Evolutionary conservation across 2,329 filamentous ascomycete genomes (phyloP), one percentile per base, ranked within the genome.

Genomic region (Fusarium phyllophilum): DNA sequence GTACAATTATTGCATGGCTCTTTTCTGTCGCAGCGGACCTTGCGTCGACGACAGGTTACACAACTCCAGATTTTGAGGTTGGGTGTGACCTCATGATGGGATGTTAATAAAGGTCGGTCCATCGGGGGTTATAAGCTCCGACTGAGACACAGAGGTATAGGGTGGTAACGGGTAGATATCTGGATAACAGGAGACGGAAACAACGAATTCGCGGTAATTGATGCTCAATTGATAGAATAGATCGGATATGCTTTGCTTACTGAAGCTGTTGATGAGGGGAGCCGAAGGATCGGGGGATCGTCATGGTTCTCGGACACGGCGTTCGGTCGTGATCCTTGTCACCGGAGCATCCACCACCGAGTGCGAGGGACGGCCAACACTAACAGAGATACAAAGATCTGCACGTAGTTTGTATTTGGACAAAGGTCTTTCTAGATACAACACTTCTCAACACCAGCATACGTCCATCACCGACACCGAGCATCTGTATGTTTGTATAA

Each of bases 21-120:
- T 41, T 72, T 68, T 62, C 80, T 75, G 24, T 81, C 80, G 46
- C 80, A 81, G 8, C 74, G 76, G 15, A 80, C 59, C 39, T 81
- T 81, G 60, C 79, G 79, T 2, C 78, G 78, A 20, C 80, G 77
- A 48, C 80, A 81, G 29, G 75, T 76, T 33, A 81, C 72, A 49
- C 80, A 81, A 68, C 78, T 81, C 80, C 80, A 81, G 62, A 78
- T 77, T 17, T 74, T 78, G 54, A 80, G 74, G n/a, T 29, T 68
- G 34, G 39, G 2, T 20, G 61, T 42, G 59, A 51, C 44, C 46
- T 62, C 51, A 56, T 62, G 54, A n/a, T 68, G 55, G 14, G 62
- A 34, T 34, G 70, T 60, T 44, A 63, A 20, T n/a, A 39, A 22
- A 9, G 67, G 45, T 70, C 71, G 74, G 74, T 57, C 59, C 59